Percentiles rank a stretch among this genome's conserved stretches.
phyloP scores from a whole-genome alignment of 768 basidiomycete genomes.

The Hericium rajendrae region DNA sequence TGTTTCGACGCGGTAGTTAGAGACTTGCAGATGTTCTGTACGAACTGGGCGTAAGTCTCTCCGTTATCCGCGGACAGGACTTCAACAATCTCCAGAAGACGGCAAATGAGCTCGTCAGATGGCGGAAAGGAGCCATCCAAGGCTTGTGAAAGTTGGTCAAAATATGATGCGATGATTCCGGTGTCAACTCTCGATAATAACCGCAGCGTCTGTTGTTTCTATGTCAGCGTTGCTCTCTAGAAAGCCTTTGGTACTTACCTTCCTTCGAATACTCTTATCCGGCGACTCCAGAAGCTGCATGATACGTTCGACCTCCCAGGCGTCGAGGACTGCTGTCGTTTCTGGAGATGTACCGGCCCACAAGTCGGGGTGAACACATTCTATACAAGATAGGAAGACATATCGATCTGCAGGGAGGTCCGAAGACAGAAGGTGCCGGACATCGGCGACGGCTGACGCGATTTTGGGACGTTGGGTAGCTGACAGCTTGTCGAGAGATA shows the following conservation, averaged over 20 bases:
- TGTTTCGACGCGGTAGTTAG: constrained; percentile 25
- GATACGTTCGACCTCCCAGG: constrained; percentile 61
- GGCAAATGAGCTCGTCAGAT: constrained; percentile 32
- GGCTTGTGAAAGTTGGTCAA: constrained; percentile 32
- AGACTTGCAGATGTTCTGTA: constrained; percentile 33
- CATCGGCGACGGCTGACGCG: constrained; percentile 27
- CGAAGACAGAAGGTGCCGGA: constrained; percentile 53
- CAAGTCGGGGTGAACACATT: constrained; percentile 41
- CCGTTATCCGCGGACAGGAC: constrained; percentile 39
- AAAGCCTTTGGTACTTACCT: constrained; percentile 29
- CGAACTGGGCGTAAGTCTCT: constrained; percentile 44
- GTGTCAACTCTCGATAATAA: constrained; percentile 51
- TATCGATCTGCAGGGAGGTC: constrained; percentile 51
- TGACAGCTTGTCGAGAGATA: constrained; percentile 3
- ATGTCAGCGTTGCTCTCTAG: not conserved
- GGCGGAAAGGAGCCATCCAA: constrained; percentile 25
- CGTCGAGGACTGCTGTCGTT: constrained; percentile 48
- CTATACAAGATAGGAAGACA: constrained; percentile 56
- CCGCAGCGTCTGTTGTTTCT: constrained; percentile 41
- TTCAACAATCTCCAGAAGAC: constrained; percentile 48
- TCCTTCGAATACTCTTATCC: constrained; percentile 48
- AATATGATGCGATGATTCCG: constrained; percentile 47
- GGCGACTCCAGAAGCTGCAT: constrained; percentile 57
- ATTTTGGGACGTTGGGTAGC: constrained; percentile 1
- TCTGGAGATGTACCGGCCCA: constrained; percentile 61